These are phyloP conservation scores for Colletotrichum eremochloae DNA, from an alignment of 2,329 filamentous ascomycete genomes.

Conservation along the genomic window DNA sequence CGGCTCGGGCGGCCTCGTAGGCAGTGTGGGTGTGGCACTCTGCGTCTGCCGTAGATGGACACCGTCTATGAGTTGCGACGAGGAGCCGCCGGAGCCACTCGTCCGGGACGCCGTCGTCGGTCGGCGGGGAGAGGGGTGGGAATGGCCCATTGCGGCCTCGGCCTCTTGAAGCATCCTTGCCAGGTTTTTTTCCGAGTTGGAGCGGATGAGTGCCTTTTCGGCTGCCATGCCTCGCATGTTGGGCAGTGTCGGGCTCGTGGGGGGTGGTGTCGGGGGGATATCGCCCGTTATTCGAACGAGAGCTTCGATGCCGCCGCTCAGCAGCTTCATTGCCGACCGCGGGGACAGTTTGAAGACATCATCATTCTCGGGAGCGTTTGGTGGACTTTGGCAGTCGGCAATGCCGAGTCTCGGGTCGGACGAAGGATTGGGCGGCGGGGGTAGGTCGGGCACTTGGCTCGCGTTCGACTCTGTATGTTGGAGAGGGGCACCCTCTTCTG, in stretches of 20 bases:
- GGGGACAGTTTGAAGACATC: constrained; percentile 82
- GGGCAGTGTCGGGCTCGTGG: constrained; percentile 72
- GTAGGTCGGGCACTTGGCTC: constrained; percentile 51
- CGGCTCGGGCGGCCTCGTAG: constrained; percentile 56
- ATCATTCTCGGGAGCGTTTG: constrained; percentile 57
- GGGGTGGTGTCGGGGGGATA: constrained; percentile 82
- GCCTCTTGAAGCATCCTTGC: constrained; percentile 59
- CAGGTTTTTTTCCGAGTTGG: constrained; percentile 68
- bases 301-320: constrained; percentile 79
- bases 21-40: constrained; percentile 53
- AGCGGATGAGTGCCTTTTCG: constrained; percentile 72
- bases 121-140: constrained; percentile 15
- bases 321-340: constrained; percentile 80
- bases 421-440: constrained; percentile 59
- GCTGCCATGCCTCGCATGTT: constrained; percentile 73
- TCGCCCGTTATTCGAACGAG: constrained; percentile 82
- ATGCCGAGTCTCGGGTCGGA: constrained; percentile 53
- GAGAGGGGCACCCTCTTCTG: constrained; percentile 43
- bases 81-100: constrained; percentile 24
- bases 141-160: constrained; percentile 43
- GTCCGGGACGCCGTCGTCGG: constrained; percentile 42
- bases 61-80: constrained; percentile 38
- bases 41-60: constrained; percentile 41
- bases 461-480: constrained; percentile 23
- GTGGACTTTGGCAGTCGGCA: constrained; percentile 45